These are phyloP conservation scores for Blumeriella jaapii DNA, from an alignment of 2,329 filamentous ascomycete genomes.

Conservation along the genomic window DNA sequence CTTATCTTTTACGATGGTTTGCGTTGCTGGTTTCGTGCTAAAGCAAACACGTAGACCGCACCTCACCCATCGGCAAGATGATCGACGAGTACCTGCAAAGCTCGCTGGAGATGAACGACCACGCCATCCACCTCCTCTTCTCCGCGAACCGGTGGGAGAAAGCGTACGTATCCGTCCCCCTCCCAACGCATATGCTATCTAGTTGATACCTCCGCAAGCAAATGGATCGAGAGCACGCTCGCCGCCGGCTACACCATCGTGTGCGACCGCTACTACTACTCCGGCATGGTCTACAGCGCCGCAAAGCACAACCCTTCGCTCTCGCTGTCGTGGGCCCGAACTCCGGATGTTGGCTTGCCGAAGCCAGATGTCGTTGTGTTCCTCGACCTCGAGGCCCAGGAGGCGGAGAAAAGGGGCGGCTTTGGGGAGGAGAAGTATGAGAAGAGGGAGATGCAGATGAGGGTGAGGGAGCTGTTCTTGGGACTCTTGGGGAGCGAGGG, in stretches of 20 bases:
- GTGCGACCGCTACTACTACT: conserved; percentile 91
- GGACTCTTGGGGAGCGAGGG: conserved; percentile 35
- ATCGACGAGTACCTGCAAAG: conserved; percentile 56
- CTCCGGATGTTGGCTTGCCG: conserved; percentile 76
- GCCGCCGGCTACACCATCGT: conserved; percentile 62
- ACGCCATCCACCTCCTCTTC: conserved; percentile 62
- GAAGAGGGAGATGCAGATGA: conserved; percentile 66
- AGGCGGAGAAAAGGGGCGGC: conserved; percentile 66
- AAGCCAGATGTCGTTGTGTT: conserved; percentile 82
- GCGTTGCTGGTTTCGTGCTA: too few relatives aligned
- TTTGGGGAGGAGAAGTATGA: conserved; percentile 89
- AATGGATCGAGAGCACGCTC: conserved; percentile 43
- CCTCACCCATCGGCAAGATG: conserved; percentile 55
- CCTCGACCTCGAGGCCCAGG: conserved; percentile 64
- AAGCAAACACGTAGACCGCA: conserved; percentile 44
- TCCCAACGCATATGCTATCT: too few relatives aligned
- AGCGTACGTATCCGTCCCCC: conserved; percentile 13
- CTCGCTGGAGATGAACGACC: conserved; percentile 50
- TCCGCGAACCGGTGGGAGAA: conserved; percentile 62
- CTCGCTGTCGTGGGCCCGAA: conserved; percentile 66
- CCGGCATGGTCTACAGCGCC: conserved; percentile 83
- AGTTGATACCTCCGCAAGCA: conserved; percentile 29
- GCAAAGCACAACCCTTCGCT: conserved; percentile 69
- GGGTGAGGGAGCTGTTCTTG: conserved; percentile 66
- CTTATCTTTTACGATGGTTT: background rate